Evolutionary conservation across 768 basidiomycete species (phyloP).

Genomic region (Boletus patriciae): DNA sequence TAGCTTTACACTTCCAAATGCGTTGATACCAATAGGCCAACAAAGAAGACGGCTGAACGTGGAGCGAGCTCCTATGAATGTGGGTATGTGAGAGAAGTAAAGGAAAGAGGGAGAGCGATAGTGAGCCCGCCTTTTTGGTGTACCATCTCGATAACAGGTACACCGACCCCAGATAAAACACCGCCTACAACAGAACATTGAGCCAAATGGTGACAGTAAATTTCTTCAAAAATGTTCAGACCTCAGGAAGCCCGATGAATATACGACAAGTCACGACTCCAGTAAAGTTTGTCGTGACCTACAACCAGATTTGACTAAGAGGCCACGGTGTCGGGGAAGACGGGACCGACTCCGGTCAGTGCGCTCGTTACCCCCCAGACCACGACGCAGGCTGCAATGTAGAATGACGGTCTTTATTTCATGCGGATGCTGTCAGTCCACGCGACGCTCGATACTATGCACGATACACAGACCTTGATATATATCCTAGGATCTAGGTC

Average conservation of each 20-base stretch:
- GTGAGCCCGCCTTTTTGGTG: slow-evolving; percentile 38
- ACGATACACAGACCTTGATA: slow-evolving; percentile 44
- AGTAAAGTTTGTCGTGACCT: slow-evolving; percentile 55
- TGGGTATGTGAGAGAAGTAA: not conserved
- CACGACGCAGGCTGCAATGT: slow-evolving; percentile 59
- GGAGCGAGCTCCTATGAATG: slow-evolving; percentile 56
- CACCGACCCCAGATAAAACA: slow-evolving; percentile 62
- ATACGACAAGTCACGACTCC: slow-evolving; percentile 58
- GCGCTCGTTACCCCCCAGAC: slow-evolving; percentile 64
- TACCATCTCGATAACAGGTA: slow-evolving; percentile 54
- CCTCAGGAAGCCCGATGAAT: slow-evolving; percentile 65
- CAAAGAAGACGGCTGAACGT: slow-evolving; percentile 59
- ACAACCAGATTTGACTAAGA: not conserved
- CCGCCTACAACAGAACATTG: slow-evolving; percentile 38
- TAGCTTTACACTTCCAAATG: slow-evolving; percentile 58
- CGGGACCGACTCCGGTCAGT: slow-evolving; percentile 52
- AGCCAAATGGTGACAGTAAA: not conserved
- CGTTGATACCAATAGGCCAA: slow-evolving; percentile 61
- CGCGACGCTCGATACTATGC: not conserved
- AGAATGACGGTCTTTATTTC: slow-evolving; percentile 53
- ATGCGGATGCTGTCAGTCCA: not conserved
- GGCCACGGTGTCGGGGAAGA: not conserved
- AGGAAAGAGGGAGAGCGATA: not conserved
- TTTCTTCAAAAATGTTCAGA: slow-evolving; percentile 1
- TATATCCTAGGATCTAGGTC: slow-evolving; percentile 51